Base-by-base conservation (phyloP, 2,329 filamentous ascomycete species). In the Pseudogymnoascus sp. region DNA sequence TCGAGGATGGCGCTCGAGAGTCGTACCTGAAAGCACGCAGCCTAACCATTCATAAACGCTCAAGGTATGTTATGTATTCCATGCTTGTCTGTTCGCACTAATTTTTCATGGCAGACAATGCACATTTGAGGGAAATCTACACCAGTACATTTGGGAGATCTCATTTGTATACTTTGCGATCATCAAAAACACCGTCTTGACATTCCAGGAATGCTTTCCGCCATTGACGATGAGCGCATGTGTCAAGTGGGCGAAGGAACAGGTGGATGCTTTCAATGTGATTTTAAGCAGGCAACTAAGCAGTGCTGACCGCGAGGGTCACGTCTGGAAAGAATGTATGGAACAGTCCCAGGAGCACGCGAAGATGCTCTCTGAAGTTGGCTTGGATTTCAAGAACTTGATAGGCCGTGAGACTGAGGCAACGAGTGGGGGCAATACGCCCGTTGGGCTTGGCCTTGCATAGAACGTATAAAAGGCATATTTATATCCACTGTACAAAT, bases 221-320 rank as follows among this genome's bases (percentile, higher is more conserved):
- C 83, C 90, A 26, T 81, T 86, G 12, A 91, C 95, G 79, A 96
- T 95, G 83, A 96, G 91, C 71, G 92, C 93, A 0, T 96, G 92
- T 70, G 93, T 99, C 70, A 96, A 93, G 73, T 99, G 95, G 95
- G 93, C 92, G n/a, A 97, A 97, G 76, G 89, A 95, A 70, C 87
- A 96, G 73, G 86, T 97, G 1, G 93, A 97, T 70, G 86, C 86
- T 1, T 97, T 97, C 79, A 97, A 97, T 71, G 82, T 81, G 54
- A 86, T 95, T 61, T 80, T 99, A 39, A 85, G 83, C 37, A 82
- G 93, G 65, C 95, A 97, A 76, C 79, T 99, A 66, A 96, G 91
- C 76, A 92, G 90, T 72, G 89, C 95, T 2, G 88, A 96, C 66
- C 83, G 81, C 60, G 86, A 83, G n/a, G 88, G 88, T 12, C 81